Evolutionary conservation across 306 rosid species (phyloP), one percentile per base, ranked within the genome.

Genomic region (Cucumis cinereus): DNA sequence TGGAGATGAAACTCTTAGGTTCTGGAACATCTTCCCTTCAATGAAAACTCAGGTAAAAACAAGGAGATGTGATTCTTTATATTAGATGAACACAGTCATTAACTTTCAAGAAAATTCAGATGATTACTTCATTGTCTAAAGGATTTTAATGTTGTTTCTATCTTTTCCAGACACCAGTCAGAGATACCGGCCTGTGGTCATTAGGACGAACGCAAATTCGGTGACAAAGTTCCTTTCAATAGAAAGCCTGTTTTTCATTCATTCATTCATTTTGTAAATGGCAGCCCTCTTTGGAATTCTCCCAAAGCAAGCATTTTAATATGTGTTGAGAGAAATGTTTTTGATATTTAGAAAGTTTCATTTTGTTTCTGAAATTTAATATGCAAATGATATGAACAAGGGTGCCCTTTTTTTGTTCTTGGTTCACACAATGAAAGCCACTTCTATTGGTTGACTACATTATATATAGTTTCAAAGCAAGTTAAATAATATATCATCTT

Each of bases 21-120:
- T 94, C 78, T 92, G 98, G 99, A 94, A 90, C 70, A 79, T 94
- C 68, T 94, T 94, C 77, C 99, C 99, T 49, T 94, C 99, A 7
- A 58, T 89, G 83, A 94, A 92, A 89, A 54, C 97, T 55, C 89
- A 88, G 70, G 99, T 90, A 88, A 89, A 88, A 89, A 12, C 85
- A 7, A 16, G 71, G 13, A 0, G 45, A 55, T 35, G 6, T 33
- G 33, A 7, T 73, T 73, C 59, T 68, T 68, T 23, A 69, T 28
- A 3, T 13, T 22, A 24, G 16, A 26, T 7, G 26, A 71, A 71
- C 4, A 30, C 14, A 52, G 23, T 17, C 55, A 26, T 55, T 24
- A 20, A 16, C n/a, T 24, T 36, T 23, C n/a, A 10, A 56, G 12
- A 59, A 62, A 19, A 19, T 9, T 64, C 33, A 67, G 13, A 6